phyloP scores from a whole-genome alignment of 208 protist species.

The Trypanosomatidae sp. region DNA sequence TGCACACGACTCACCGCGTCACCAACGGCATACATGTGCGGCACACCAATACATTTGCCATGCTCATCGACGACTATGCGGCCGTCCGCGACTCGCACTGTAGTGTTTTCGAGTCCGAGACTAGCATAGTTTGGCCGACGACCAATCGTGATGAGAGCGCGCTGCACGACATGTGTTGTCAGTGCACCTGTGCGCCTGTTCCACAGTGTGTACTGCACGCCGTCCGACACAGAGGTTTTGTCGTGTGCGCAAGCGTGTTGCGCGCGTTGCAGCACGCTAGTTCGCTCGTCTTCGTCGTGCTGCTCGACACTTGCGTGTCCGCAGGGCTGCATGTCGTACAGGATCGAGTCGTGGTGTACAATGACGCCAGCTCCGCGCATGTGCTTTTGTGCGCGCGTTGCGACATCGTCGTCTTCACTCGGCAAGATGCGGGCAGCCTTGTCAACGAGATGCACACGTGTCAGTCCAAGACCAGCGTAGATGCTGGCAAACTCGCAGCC shows the following conservation, averaged over 20 bases:
- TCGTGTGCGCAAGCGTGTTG: background rate
- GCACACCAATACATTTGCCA: slow-evolving; percentile 20
- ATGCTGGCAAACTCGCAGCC: slow-evolving; percentile 78
- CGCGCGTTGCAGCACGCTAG: background rate
- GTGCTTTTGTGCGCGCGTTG: slow-evolving; percentile 15
- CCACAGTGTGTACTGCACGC: slow-evolving; percentile 74
- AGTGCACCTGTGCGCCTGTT: slow-evolving; percentile 28
- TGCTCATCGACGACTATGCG: slow-evolving; percentile 28
- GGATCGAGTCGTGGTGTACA: slow-evolving; percentile 53
- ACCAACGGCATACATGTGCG: slow-evolving; percentile 53
- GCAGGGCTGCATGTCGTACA: slow-evolving; percentile 70
- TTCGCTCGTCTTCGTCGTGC: background rate
- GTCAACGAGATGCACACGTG: slow-evolving; percentile 61
- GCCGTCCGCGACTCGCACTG: slow-evolving; percentile 17
- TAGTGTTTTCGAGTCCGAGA: slow-evolving; percentile 47
- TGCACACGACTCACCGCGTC: slow-evolving; percentile 32
- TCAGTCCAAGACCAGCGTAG: slow-evolving; percentile 44
- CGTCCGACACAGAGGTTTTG: slow-evolving; percentile 1
- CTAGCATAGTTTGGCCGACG: slow-evolving; percentile 41
- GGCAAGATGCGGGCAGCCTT: slow-evolving; percentile 50
- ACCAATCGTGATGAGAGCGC: slow-evolving; percentile 48
- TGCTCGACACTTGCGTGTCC: slow-evolving; percentile 6
- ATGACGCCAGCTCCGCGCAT: slow-evolving; percentile 30
- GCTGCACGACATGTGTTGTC: slow-evolving; percentile 53
- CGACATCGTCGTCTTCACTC: slow-evolving; percentile 54